Base-by-base conservation (phyloP, 371 early-diverging fungal species). In the Smittium mucronatum region DNA sequence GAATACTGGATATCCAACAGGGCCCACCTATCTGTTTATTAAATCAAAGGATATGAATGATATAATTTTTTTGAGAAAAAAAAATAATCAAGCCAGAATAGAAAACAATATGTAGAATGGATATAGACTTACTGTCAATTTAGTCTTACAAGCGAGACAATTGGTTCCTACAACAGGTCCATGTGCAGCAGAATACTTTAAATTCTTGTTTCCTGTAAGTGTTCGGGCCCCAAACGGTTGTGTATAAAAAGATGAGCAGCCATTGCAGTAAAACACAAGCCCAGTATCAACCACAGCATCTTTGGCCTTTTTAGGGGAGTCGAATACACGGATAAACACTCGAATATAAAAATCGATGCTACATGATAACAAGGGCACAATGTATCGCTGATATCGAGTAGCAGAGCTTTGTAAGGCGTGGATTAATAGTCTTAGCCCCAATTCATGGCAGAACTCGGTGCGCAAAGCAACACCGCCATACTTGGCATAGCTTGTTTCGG, bases 261-360 rank as follows among this genome's bases (percentile, higher is more conserved):
- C 88, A 2, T 84, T 78, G 77, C 98, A 98, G 70, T 86, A 85
- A 75, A 90, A 93, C 15, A 93, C 88, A 63, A 91, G 69, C 2
- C 87, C 86, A 2, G 88, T 87, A 77, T 90, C 88, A 74, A 88
- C 89, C 15, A 92, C 88, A 11, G 86, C 78, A 67, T 84, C 79
- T 74, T 94, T 95, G 34, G 89, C 87, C 72, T 85, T 75, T 29
- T 79, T 75, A 0, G 97, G 85, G n/a, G 87, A 90, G 31, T 86
- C 84, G 69, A 83, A 80, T 1, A 99, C 95, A n/a, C 90, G 87
- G 17, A 99, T 93, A 85, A 99, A 99, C 15, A 99, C 88, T 61
- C 99, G 86, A 33, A 99, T 85, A 80, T 99, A 99, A 76, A 97
- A 99, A 83, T 99, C 99, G 63, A 99, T 96, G 75, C 94, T 94